These are phyloP conservation scores for Sophora flavescens DNA, from an alignment of 306 rosid species.

Conservation along the genomic window DNA sequence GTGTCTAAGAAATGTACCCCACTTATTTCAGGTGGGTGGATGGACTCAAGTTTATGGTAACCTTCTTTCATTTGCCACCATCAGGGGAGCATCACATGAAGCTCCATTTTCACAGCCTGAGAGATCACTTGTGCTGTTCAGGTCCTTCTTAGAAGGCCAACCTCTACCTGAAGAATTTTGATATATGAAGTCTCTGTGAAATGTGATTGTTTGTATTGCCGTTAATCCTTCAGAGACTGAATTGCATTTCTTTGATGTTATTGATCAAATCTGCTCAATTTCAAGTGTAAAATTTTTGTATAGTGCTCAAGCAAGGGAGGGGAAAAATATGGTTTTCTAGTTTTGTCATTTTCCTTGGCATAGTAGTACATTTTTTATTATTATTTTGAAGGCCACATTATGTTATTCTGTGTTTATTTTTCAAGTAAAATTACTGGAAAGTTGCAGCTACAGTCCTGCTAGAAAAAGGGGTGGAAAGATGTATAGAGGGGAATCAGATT, in stretches of 20 bases:
- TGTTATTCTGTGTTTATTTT: not conserved
- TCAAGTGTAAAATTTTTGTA: conserved; percentile 39
- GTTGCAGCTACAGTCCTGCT: not conserved
- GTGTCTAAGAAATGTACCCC: not conserved
- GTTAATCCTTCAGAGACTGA: conserved; percentile 23
- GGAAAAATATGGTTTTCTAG: conserved; percentile 5
- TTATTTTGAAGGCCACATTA: not conserved
- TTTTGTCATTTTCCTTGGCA: not conserved
- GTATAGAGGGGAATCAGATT: not conserved
- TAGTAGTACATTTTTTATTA: not conserved
- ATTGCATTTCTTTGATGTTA: conserved; percentile 28
- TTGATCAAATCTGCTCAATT: conserved; percentile 6
- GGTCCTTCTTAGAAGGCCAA: conserved; percentile 71
- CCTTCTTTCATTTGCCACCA: conserved; percentile 86
- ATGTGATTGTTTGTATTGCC: conserved; percentile 37
- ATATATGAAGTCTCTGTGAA: conserved; percentile 17
- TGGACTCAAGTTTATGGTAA: conserved; percentile 98
- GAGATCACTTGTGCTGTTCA: conserved; percentile 88
- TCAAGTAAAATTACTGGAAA: not conserved
- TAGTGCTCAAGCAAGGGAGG: conserved; percentile 28
- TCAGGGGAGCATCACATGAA: conserved; percentile 97
- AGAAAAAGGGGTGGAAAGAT: not conserved
- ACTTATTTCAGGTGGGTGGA: conserved; percentile 80
- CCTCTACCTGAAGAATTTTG: conserved; percentile 78
- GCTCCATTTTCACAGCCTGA: conserved; percentile 98